Evolutionary conservation across 1,139 yeast species (phyloP), one percentile per base, ranked within the genome.

Genomic region (Hyphopichia khmerensis): DNA sequence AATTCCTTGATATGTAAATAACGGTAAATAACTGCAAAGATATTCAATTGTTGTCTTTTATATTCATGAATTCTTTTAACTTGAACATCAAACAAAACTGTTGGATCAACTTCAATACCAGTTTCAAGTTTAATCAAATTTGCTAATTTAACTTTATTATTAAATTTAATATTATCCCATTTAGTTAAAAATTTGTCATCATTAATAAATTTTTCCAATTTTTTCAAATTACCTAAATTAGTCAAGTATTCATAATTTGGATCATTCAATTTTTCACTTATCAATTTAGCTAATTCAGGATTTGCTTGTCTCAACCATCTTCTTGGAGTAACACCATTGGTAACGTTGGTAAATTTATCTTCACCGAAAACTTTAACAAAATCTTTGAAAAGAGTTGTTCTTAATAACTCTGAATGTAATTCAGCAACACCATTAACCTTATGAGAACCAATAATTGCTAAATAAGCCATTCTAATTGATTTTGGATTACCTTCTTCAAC

Each of bases 361-460:
- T 76, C 60, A 36, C 97, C 97, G 54, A 80, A 89, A 36, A 90
- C 77, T 48, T 75, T 77, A 47, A 90, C 97, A 62, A 90, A 90
- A 65, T 90, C 96, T 63, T 84, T 85, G 70, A 90, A 90, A 56
- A 90, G 87, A 6, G 96, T 89, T 33, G 95, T 87, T 62, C 80
- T 85, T 60, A 90, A 87, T 61, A 90, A 78, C 62, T 90, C 96
- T 27, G 96, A 88, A 68, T 90, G 98, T 55, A 90, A 75, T 65
- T 90, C 97, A 19, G 97, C 97, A 44, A 90, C 98, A 64, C 97
- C 97, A 61, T 90, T 90, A 45, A 89, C 96, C 64, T 83, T 87
- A 66, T 90, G 96, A 19, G 96, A 87, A 29, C 97, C 97, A 56
- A 90, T 79, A 55, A 90, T 84, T 23, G 97, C 97, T 61, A 91